These are phyloP conservation scores for Paecilomyces sp. DNA, from an alignment of 2,329 filamentous ascomycete species.

Conservation along the genomic window DNA sequence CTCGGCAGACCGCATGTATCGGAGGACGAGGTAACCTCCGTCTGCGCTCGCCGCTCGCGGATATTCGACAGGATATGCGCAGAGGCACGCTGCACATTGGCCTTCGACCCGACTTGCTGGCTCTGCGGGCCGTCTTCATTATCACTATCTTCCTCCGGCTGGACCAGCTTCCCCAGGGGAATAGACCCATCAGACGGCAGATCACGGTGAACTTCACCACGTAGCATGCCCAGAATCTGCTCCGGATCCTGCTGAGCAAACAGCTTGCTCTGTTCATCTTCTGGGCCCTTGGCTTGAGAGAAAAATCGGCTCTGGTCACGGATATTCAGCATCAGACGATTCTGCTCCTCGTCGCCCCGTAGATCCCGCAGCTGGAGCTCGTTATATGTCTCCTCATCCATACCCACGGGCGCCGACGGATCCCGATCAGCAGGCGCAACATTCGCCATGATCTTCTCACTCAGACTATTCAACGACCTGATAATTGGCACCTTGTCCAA, in stretches of 20 bases:
- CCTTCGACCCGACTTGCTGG: conserved; percentile 61
- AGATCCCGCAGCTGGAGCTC: conserved; percentile 75
- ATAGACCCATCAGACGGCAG: conserved; percentile 53
- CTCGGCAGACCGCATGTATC: conserved; percentile 42
- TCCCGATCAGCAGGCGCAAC: conserved; percentile 73
- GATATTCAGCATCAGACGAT: conserved; percentile 76
- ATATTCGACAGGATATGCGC: conserved; percentile 54
- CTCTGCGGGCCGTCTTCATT: conserved; percentile 50
- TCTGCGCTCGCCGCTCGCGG: conserved; percentile 48
- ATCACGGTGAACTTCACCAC: conserved; percentile 48
- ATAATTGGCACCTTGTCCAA: conserved; percentile 79
- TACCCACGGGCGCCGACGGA: conserved; percentile 56
- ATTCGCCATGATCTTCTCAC: conserved; percentile 86
- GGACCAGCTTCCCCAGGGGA: conserved; percentile 56
- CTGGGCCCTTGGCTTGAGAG: conserved; percentile 40
- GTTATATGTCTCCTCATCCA: conserved; percentile 67
- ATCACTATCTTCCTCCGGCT: conserved; percentile 50
- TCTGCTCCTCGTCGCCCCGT: conserved; percentile 63
- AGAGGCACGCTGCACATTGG: conserved; percentile 51
- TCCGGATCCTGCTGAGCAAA: conserved; percentile 65
- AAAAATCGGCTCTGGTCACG: conserved; percentile 83
- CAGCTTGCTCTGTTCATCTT: conserved; percentile 42
- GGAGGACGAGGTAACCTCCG: conserved; percentile 27
- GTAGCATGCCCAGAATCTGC: conserved; percentile 59
- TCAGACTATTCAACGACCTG: conserved; percentile 79